These are phyloP conservation scores for Ambrosia artemisiifolia DNA, from an alignment of 129 eudicot genomes.

Conservation along the genomic window DNA sequence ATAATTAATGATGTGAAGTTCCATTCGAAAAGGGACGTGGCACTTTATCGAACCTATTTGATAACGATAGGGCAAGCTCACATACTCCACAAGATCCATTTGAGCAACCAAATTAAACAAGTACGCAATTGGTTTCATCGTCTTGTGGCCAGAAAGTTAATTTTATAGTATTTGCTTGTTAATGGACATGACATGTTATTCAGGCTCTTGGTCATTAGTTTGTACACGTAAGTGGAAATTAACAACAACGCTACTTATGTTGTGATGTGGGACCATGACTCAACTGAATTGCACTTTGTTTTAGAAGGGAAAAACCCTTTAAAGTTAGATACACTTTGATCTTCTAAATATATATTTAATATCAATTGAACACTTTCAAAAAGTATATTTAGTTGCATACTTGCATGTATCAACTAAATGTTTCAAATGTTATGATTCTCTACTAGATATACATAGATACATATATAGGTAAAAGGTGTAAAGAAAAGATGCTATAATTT, in stretches of 20 bases:
- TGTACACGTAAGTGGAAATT: background rate
- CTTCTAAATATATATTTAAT: too few species aligned
- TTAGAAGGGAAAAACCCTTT: too few species aligned
- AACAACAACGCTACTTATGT: background rate
- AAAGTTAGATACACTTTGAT: too few species aligned
- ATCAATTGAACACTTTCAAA: too few species aligned
- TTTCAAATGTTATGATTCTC: too few species aligned
- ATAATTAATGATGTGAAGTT: conserved; percentile 1
- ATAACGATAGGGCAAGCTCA: conserved; percentile 1
- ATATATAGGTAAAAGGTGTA: too few species aligned
- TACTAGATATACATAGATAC: too few species aligned
- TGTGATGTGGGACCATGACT: background rate
- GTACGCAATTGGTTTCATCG: background rate
- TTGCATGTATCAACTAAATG: too few species aligned
- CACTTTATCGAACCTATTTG: background rate
- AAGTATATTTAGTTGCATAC: too few species aligned
- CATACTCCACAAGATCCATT: background rate
- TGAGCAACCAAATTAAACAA: background rate
- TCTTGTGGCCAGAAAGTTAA: background rate
- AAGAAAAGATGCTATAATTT: too few species aligned
- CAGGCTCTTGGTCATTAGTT: background rate
- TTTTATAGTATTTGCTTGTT: background rate
- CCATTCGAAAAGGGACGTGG: background rate
- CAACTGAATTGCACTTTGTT: too few species aligned
- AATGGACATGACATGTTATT: background rate